Evolutionary conservation across 129 eudicot species (phyloP).

Genomic region (Tanacetum coccineum): DNA sequence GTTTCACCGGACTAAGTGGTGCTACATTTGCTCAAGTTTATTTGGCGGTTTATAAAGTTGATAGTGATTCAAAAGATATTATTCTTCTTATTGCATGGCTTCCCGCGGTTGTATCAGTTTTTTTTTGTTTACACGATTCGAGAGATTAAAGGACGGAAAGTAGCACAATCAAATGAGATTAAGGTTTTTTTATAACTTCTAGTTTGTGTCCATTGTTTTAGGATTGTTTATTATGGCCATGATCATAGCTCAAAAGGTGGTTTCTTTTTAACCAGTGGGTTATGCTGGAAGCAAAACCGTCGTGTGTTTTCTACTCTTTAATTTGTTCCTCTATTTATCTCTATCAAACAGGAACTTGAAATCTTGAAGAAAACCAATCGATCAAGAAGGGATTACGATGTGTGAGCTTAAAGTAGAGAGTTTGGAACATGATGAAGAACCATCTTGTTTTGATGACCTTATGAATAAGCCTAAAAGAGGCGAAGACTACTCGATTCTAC

Average conservation of each 20-base stretch:
- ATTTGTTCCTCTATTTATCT: constrained; percentile 52
- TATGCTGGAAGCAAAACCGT: constrained; percentile 53
- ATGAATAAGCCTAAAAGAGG: constrained; percentile 71
- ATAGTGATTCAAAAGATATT: constrained; percentile 55
- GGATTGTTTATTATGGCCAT: constrained; percentile 68
- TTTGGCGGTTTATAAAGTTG: constrained; percentile 66
- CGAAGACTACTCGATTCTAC: constrained; percentile 69
- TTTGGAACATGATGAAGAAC: constrained; percentile 11
- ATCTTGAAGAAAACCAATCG: constrained; percentile 31
- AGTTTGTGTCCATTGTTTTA: constrained; percentile 45
- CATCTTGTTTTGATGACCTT: constrained; percentile 18
- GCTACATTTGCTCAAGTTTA: constrained; percentile 78
- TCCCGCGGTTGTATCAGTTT: constrained; percentile 67
- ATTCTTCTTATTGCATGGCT: constrained; percentile 84
- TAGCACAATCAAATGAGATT: constrained; percentile 30
- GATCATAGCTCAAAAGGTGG: constrained; percentile 49
- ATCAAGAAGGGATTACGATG: constrained; percentile 14
- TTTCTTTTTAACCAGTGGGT: constrained; percentile 43
- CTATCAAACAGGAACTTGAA: constrained; percentile 51
- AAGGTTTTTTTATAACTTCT: constrained; percentile 51
- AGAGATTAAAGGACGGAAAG: constrained; percentile 26
- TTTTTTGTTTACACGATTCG: constrained; percentile 58
- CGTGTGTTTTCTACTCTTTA: constrained; percentile 53
- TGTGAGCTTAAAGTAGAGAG: constrained; percentile 24
- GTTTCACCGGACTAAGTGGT: constrained; percentile 83